Evolutionary conservation across 2,329 filamentous ascomycete species (phyloP), one percentile per base, ranked within the genome.

Genomic region (Domatiomyces globalis): DNA sequence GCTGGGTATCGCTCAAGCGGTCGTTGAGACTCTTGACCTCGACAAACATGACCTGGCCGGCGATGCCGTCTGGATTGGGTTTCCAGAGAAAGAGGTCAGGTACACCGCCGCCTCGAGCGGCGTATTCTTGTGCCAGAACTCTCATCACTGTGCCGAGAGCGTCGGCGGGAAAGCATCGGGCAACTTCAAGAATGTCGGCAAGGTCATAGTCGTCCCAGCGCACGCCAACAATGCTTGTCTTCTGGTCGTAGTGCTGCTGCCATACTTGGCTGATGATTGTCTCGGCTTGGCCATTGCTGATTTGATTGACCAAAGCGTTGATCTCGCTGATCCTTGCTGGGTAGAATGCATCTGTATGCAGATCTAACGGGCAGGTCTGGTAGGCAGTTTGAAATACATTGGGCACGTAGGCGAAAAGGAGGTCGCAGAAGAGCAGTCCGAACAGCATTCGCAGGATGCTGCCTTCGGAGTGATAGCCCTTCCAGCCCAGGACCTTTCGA

Each of bases 361-460:
- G 72, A 65, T 98, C 92, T 2, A 98, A 71, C 1, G 92, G 92
- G 62, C 87, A 95, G 0, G 87, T 94, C 67, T 98, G 92, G 65
- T 87, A 98, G 1, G 84, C 80, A 5, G 92, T 98, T 65, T 96
- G 90, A 67, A 98, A 98, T 51, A 98, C 90, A 61, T 96, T 95
- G 22, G 92, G 90, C 4, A 96, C 79, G 66, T 94, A 95, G 22
- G 87, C 74, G 68, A 96, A 96, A 5, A 98, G 72, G 20, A 96
- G 79, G 66, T 98, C 90, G 71, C 83, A 92, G 71, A 96, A 95
- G 17, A 98, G 78, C 63, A 92, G 90, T 12, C 82, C 84, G 67
- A 89, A 89, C 5, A 98, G 73, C 0, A 92, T 98, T n/a, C 88
- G 81, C 5, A 96, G 71, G 60, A 96, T 89, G 1, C 89, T 86